Evolutionary conservation across 2,329 filamentous ascomycete genomes (phyloP).

Genomic region (Paecilomyces sp.): DNA sequence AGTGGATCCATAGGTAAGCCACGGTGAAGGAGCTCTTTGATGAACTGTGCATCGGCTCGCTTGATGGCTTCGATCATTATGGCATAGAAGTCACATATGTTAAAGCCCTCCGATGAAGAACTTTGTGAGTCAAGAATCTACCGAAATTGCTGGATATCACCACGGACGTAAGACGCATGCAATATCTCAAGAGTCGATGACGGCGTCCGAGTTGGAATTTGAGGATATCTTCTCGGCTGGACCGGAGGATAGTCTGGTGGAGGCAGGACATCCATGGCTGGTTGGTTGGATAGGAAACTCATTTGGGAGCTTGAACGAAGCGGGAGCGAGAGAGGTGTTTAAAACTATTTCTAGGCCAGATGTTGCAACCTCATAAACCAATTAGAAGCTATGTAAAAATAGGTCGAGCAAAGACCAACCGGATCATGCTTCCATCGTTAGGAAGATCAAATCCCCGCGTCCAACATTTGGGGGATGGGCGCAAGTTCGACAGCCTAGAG

Average conservation of each 20-base stretch:
- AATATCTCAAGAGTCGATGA: background rate
- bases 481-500: too few relatives aligned
- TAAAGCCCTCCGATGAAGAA: conserved; percentile 4
- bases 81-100: conserved; percentile 11
- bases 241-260: conserved; percentile 4
- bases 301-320: too few relatives aligned
- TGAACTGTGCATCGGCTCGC: conserved; percentile 7
- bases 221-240: conserved; percentile 1
- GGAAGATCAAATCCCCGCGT: too few relatives aligned
- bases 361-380: too few relatives aligned
- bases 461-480: too few relatives aligned
- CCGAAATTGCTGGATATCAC: conserved; percentile 5
- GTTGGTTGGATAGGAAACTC: background rate
- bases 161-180: conserved; percentile 1
- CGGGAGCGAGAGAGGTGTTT: too few relatives aligned
- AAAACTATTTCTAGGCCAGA: too few relatives aligned
- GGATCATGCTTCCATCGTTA: too few relatives aligned
- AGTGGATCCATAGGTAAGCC: conserved; percentile 10
- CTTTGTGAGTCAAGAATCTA: conserved; percentile 3
- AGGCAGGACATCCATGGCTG: conserved; percentile 5
- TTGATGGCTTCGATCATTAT: conserved; percentile 15
- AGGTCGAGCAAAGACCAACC: too few relatives aligned
- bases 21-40: conserved; percentile 11
- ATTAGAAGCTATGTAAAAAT: too few relatives aligned
- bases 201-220: conserved; percentile 1